phyloP scores from a whole-genome alignment of 2,329 filamentous ascomycete genomes.

The Cytospora paraplurivora region DNA sequence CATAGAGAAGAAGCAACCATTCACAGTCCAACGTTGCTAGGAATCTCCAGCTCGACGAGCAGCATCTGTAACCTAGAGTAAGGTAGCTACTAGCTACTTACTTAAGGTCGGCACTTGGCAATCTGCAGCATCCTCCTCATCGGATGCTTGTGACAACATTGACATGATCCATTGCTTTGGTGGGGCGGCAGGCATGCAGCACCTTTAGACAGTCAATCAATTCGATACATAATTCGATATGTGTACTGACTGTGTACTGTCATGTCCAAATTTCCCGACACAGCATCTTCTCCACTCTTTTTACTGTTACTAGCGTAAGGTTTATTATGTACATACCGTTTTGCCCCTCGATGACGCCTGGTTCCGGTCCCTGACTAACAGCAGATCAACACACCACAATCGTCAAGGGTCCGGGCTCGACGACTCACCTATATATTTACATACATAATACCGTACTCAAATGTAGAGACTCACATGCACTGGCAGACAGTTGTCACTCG shows the following conservation, averaged over 20 bases:
- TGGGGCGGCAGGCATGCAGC: background rate
- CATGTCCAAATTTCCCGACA: too few species aligned
- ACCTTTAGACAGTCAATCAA: background rate
- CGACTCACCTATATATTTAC: background rate
- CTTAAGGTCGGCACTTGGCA: background rate
- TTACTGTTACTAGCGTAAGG: background rate
- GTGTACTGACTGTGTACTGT: too few species aligned
- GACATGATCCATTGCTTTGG: background rate
- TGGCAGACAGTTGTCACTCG: conserved; percentile 13
- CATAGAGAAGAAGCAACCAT: too few species aligned
- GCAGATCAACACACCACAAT: background rate
- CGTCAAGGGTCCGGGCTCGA: background rate
- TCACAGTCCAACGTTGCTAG: too few species aligned
- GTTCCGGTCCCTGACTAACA: background rate
- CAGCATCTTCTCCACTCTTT: too few species aligned
- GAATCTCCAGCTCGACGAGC: too few species aligned
- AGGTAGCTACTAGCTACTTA: too few species aligned
- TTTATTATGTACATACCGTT: background rate
- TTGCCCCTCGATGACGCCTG: background rate
- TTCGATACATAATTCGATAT: too few species aligned
- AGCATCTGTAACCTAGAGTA: too few species aligned
- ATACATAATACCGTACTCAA: background rate
- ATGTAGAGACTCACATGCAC: background rate
- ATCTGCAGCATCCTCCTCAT: background rate
- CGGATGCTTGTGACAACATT: background rate